phyloP scores from a whole-genome alignment of 1,284 basidiomycete genomes.

The Puccinia coronata region DNA sequence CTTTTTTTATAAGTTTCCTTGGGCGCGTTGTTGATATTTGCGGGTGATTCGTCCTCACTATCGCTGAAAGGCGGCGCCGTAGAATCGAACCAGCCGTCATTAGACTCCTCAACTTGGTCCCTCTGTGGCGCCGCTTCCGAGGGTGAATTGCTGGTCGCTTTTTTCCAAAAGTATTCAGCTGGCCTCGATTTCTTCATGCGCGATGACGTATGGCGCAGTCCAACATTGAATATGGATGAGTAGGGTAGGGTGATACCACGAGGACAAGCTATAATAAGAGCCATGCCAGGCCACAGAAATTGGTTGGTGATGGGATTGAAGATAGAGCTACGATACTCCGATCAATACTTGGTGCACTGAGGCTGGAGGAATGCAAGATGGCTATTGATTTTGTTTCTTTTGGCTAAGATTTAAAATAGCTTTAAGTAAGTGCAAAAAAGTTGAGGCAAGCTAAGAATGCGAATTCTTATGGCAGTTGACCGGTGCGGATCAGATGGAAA shows the following conservation, averaged over 20 bases:
- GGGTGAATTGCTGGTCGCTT: neutral
- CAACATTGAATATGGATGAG: constrained; percentile 31
- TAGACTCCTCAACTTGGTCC: neutral
- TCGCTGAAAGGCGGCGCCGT: constrained; percentile 20
- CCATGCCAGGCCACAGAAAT: neutral
- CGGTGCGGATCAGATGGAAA: too few species aligned
- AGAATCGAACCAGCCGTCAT: constrained; percentile 32
- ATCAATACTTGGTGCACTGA: neutral
- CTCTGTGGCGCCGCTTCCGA: neutral
- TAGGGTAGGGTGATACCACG: constrained; percentile 26
- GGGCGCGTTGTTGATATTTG: neutral
- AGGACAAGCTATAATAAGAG: constrained; percentile 23
- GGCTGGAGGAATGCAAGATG: neutral
- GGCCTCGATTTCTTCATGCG: constrained; percentile 7
- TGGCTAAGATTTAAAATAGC: too few species aligned
- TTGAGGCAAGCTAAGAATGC: too few species aligned
- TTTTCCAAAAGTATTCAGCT: constrained; percentile 47
- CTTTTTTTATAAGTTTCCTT: neutral
- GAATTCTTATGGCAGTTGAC: neutral
- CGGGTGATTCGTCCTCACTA: constrained; percentile 31
- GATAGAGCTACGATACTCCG: neutral
- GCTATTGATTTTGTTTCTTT: too few species aligned
- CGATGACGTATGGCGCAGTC: neutral
- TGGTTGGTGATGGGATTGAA: neutral
- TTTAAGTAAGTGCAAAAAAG: too few species aligned